These are phyloP conservation scores for Parmales sp. DNA, from an alignment of 108 stramenopile genomes.

Conservation along the genomic window DNA sequence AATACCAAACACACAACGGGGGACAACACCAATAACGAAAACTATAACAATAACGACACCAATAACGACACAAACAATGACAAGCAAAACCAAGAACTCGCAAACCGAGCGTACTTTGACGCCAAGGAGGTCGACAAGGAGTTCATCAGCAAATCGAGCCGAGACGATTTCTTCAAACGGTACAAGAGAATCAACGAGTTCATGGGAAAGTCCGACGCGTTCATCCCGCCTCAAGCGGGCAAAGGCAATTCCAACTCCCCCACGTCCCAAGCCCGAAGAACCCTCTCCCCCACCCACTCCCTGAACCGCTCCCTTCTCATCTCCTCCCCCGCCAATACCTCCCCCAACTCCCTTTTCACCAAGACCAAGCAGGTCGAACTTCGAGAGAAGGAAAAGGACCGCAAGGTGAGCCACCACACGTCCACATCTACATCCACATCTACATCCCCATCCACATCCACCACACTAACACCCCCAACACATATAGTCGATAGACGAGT, in stretches of 20 bases:
- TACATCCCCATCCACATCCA: neutral
- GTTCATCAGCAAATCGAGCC: neutral
- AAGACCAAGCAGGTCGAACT: neutral
- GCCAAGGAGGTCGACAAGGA: conserved; percentile 4
- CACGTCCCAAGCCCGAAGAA: neutral
- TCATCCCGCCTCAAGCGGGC: neutral
- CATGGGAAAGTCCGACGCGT: neutral
- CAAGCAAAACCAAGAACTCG: neutral
- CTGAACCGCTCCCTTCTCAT: neutral
- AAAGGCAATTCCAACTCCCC: neutral
- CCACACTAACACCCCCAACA: neutral
- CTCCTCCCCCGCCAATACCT: neutral
- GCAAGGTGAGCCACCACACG: neutral
- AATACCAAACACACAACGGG: no score
- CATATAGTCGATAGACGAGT: neutral
- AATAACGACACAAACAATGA: no score
- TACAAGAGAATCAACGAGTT: neutral
- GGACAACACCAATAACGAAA: no score
- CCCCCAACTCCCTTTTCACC: neutral
- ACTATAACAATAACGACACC: no score
- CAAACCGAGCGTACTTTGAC: neutral
- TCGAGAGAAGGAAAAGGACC: neutral
- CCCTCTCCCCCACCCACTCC: neutral
- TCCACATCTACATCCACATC: neutral
- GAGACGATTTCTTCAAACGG: neutral